Conservation (phyloP, 2,329 filamentous ascomycete species). For the Tolypocladium amazonense region DNA sequence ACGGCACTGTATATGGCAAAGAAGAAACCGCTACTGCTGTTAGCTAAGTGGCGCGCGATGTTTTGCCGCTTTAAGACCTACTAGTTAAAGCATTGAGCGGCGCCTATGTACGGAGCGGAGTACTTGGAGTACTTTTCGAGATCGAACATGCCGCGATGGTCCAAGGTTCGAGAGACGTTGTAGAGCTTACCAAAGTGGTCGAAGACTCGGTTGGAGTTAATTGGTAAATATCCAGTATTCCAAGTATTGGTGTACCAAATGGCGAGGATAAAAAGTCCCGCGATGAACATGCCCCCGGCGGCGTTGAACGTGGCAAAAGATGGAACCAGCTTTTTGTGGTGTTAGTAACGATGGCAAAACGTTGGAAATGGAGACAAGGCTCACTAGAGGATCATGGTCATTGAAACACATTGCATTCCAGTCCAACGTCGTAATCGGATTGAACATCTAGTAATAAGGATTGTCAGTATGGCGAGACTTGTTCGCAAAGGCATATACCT, state of each 20-base stretch:
- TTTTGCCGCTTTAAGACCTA: neutral
- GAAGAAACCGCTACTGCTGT: conserved; percentile 18
- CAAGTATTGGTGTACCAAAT: conserved; percentile 23
- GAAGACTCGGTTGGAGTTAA: conserved; percentile 27
- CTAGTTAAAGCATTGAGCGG: conserved; percentile 22
- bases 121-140: conserved; percentile 26
- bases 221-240: conserved; percentile 25
- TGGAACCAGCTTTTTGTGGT: conserved; percentile 15
- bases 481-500: neutral
- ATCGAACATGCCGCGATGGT: conserved; percentile 24
- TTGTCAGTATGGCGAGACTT: neutral
- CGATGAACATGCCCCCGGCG: conserved; percentile 17
- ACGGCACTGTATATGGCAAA: conserved; percentile 30
- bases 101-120: conserved; percentile 29
- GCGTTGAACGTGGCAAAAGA: conserved; percentile 25
- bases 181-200: conserved; percentile 28
- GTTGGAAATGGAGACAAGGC: neutral
- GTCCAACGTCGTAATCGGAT: conserved; percentile 30
- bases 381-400: conserved; percentile 18
- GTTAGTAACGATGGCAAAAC: neutral
- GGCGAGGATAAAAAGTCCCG: conserved; percentile 15
- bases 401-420: conserved; percentile 24
- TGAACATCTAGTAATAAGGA: conserved; percentile 13
- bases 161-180: conserved; percentile 23
- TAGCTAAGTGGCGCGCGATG: neutral